phyloP scores from a whole-genome alignment of 345 rosid genomes.

The Draba incana region DNA sequence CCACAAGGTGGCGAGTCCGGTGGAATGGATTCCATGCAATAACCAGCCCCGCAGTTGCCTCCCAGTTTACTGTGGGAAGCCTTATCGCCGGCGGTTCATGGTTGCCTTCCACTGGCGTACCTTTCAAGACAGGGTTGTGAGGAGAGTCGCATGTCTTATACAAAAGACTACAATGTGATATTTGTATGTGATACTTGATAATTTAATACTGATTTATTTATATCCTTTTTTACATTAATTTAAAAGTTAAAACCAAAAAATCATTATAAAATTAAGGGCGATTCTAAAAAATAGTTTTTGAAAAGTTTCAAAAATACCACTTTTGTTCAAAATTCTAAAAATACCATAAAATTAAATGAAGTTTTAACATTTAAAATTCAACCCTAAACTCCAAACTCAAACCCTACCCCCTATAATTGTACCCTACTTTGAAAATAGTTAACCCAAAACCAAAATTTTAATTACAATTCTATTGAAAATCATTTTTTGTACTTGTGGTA shows the following conservation, averaged over 20 bases:
- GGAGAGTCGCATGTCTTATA: not conserved
- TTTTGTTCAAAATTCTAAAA: too few relatives aligned
- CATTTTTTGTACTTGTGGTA: too few relatives aligned
- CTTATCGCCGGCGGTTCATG: constrained; percentile 76
- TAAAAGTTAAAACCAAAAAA: not conserved
- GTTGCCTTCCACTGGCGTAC: constrained; percentile 77
- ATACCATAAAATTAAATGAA: too few relatives aligned
- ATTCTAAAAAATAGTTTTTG: too few relatives aligned
- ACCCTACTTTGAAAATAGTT: too few relatives aligned
- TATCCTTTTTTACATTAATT: not conserved
- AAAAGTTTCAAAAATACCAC: too few relatives aligned
- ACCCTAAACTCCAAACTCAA: too few relatives aligned
- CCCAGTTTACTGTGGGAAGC: constrained; percentile 64
- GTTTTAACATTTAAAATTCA: too few relatives aligned
- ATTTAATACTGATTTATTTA: constrained; percentile 35
- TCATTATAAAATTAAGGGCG: too few relatives aligned
- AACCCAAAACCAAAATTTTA: too few relatives aligned
- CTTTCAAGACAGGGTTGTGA: constrained; percentile 66
- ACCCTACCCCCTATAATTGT: too few relatives aligned
- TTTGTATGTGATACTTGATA: constrained; percentile 24
- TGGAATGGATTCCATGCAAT: constrained; percentile 76
- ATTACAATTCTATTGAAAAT: too few relatives aligned
- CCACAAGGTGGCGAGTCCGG: constrained; percentile 63
- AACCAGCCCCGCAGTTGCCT: constrained; percentile 60
- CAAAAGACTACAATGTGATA: constrained; percentile 12